phyloP scores from a whole-genome alignment of 2,329 filamentous ascomycete genomes.

The Stagonosporopsis vannaccii region DNA sequence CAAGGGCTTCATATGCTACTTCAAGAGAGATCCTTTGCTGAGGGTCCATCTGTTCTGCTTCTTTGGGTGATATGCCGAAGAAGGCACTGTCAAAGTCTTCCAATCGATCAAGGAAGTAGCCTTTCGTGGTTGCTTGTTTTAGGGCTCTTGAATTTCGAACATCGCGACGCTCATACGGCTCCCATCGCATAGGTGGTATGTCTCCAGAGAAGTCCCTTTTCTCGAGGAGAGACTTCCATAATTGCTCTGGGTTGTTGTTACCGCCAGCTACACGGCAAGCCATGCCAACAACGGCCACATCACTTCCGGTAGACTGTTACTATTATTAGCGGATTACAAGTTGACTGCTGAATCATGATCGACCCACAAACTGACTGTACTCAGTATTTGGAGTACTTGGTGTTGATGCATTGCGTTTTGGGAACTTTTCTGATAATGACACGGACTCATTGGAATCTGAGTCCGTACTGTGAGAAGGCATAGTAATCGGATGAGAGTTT shows the following conservation, averaged over 20 bases:
- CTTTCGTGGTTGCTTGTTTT: conserved; percentile 9
- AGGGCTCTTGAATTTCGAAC: conserved; percentile 10
- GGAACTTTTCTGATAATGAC: background rate
- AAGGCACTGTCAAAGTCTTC: conserved; percentile 46
- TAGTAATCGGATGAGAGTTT: background rate
- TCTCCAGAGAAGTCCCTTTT: conserved; percentile 19
- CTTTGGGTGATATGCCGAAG: conserved; percentile 31
- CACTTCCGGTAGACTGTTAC: background rate
- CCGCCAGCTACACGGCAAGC: conserved; percentile 22
- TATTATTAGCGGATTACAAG: background rate
- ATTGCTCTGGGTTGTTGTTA: conserved; percentile 17
- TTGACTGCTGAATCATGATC: background rate
- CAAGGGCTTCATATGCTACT: conserved; percentile 47
- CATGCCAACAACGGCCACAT: conserved; percentile 21
- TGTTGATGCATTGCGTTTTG: conserved; percentile 1
- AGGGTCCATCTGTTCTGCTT: conserved; percentile 37
- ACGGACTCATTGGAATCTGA: conserved; percentile 8
- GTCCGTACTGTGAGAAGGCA: conserved; percentile 2
- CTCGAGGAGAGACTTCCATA: conserved; percentile 23
- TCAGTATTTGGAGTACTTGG: conserved; percentile 13
- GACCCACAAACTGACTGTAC: conserved; percentile 12
- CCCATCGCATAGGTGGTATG: conserved; percentile 16
- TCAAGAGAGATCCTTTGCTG: conserved; percentile 38
- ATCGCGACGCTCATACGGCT: conserved; percentile 8
- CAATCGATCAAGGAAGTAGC: conserved; percentile 36